Evolutionary conservation across 495 filamentous ascomycete species (phyloP).

Genomic region (Lasiosphaeris hirsuta): DNA sequence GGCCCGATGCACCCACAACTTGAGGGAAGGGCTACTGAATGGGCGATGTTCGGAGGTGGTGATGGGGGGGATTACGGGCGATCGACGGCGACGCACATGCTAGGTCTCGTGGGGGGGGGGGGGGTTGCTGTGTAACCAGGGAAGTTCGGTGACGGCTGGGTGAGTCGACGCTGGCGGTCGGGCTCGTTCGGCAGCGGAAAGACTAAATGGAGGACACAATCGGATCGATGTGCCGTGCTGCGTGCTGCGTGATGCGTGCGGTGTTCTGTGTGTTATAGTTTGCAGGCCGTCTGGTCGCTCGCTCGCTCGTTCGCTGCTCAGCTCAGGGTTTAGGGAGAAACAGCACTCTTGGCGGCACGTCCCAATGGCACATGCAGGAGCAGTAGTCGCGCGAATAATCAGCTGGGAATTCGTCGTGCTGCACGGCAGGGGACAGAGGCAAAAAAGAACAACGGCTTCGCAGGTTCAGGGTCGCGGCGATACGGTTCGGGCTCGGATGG

Average conservation of each 20-base stretch:
- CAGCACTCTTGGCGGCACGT: slow-evolving; percentile 13
- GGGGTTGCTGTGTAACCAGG: background rate
- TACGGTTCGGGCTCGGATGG: too few species aligned
- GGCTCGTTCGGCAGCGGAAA: too few species aligned
- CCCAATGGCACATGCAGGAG: slow-evolving; percentile 14
- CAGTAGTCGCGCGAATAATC: background rate
- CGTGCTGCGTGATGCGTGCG: too few species aligned
- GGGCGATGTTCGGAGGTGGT: slow-evolving; percentile 7
- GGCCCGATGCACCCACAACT: slow-evolving; percentile 13
- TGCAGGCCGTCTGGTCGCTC: too few species aligned
- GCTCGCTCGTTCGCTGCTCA: too few species aligned
- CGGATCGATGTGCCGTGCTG: too few species aligned
- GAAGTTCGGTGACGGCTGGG: too few species aligned
- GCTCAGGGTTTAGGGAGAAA: slow-evolving; percentile 10
- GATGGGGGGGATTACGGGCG: slow-evolving; percentile 11
- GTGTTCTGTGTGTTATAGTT: too few species aligned
- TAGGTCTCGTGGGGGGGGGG: too few species aligned
- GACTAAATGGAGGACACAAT: too few species aligned
- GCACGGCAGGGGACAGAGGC: background rate
- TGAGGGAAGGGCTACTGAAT: slow-evolving; percentile 10
- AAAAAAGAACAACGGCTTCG: background rate
- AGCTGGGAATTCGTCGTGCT: background rate
- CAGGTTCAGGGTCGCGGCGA: too few species aligned
- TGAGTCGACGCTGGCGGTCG: too few species aligned
- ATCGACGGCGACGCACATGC: slow-evolving; percentile 22